These are phyloP conservation scores for Claviceps capensis DNA, from an alignment of 2,329 filamentous ascomycete species.

Conservation along the genomic window DNA sequence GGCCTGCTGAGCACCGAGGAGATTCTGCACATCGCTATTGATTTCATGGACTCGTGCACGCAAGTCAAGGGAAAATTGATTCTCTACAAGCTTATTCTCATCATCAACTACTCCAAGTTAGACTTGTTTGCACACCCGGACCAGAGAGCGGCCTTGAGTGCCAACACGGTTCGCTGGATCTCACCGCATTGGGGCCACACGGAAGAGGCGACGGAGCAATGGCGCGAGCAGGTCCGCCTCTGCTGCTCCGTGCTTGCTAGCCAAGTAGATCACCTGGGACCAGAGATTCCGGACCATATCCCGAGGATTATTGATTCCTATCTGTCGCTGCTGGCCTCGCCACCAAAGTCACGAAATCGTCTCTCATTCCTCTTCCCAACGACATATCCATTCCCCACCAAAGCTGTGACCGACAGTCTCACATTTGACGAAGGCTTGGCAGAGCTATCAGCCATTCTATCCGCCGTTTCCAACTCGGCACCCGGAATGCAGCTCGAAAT, in stretches of 20 bases:
- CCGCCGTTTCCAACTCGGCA: constrained; percentile 62
- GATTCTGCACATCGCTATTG: constrained; percentile 79
- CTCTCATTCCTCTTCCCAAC: constrained; percentile 85
- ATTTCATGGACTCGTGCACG: constrained; percentile 85
- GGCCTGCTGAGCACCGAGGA: constrained; percentile 67
- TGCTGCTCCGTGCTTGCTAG: constrained; percentile 88
- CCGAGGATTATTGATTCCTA: constrained; percentile 88
- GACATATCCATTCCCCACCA: constrained; percentile 75
- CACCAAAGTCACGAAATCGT: constrained; percentile 41
- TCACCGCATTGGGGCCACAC: constrained; percentile 82
- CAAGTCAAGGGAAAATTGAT: constrained; percentile 82
- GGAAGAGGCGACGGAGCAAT: constrained; percentile 64
- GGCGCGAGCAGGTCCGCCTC: constrained; percentile 82
- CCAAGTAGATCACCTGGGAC: constrained; percentile 63
- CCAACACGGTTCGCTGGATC: constrained; percentile 82
- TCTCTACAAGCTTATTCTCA: constrained; percentile 80
- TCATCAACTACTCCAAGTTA: constrained; percentile 79
- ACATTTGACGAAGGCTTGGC: constrained; percentile 75
- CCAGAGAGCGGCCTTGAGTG: constrained; percentile 57
- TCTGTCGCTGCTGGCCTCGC: constrained; percentile 51
- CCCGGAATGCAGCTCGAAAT: constrained; percentile 61
- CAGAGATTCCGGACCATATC: constrained; percentile 78
- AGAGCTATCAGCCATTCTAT: constrained; percentile 78
- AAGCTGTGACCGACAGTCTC: constrained; percentile 45
- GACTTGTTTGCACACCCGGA: constrained; percentile 70